A percentile compares a stretch with the other conserved stretches of the same genome.
Conservation (phyloP, 2,329 filamentous ascomycete genomes). For the Thielaviopsis punctulata region DNA sequence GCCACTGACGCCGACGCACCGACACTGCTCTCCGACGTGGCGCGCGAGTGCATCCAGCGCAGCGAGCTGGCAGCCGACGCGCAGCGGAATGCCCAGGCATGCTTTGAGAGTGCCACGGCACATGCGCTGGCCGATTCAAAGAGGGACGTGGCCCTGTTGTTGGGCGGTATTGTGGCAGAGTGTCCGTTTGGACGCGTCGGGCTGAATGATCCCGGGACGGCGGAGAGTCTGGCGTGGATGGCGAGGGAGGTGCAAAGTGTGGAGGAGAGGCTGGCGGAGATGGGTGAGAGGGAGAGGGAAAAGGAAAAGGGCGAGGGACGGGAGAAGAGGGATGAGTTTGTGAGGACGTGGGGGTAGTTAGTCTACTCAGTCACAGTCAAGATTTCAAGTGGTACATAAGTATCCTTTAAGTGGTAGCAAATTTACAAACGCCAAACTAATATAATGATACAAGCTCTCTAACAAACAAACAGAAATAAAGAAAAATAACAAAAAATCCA, state of each 20-base stretch:
- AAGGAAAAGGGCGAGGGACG: conserved; percentile 26
- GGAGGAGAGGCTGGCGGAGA: conserved; percentile 21
- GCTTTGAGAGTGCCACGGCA: conserved; percentile 28
- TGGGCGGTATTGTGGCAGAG: conserved; percentile 36
- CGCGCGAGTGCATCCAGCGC: conserved; percentile 22
- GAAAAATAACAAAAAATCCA: not conserved
- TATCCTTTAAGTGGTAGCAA: no score
- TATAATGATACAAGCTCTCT: not conserved
- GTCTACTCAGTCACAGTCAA: no score
- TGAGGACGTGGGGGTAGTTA: conserved; percentile 24
- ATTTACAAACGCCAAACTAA: no score
- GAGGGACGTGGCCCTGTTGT: conserved; percentile 30
- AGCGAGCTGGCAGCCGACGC: conserved; percentile 27
- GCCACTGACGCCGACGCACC: not conserved
- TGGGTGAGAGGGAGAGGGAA: conserved; percentile 23
- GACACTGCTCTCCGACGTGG: not conserved
- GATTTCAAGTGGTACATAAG: no score
- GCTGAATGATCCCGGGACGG: conserved; percentile 35
- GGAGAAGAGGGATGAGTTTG: conserved; percentile 31
- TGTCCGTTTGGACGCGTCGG: conserved; percentile 30
- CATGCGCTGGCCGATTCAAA: conserved; percentile 30
- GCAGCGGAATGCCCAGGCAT: conserved; percentile 28
- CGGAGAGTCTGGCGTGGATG: conserved; percentile 30
- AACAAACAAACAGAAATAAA: not conserved
- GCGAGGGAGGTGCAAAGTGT: conserved; percentile 27